Evolutionary conservation across 345 rosid genomes (phyloP).

Genomic region (Brassica incana): DNA sequence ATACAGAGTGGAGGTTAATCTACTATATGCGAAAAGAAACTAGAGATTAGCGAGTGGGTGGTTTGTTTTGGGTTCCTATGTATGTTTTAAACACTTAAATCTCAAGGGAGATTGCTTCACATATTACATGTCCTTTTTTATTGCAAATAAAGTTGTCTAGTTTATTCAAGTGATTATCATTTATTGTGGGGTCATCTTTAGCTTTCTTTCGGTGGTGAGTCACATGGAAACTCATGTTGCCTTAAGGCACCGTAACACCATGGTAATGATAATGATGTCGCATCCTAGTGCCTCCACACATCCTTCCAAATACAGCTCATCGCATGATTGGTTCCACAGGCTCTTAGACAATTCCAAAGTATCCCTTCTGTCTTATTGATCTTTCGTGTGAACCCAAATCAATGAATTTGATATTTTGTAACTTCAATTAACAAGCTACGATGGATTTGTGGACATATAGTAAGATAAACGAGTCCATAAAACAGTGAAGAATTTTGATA

Average conservation of each 20-base stretch:
- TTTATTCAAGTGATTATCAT: constrained; percentile 24
- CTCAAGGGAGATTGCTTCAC: neutral
- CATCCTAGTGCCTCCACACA: constrained; percentile 27
- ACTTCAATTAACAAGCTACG: neutral
- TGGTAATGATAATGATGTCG: constrained; percentile 21
- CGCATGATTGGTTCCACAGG: constrained; percentile 24
- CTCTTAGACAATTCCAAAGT: constrained; percentile 20
- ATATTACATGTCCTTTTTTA: neutral
- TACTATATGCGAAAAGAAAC: neutral
- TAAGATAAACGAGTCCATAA: constrained; percentile 21
- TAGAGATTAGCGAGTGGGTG: neutral
- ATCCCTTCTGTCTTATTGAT: constrained; percentile 19
- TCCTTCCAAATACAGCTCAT: constrained; percentile 36
- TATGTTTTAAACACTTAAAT: neutral
- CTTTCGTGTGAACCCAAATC: constrained; percentile 36
- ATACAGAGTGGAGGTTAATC: neutral
- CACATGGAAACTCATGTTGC: constrained; percentile 38
- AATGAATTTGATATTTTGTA: neutral
- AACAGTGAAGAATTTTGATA: constrained; percentile 22
- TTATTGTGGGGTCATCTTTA: constrained; percentile 24
- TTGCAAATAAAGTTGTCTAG: constrained; percentile 8
- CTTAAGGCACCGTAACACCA: constrained; percentile 8
- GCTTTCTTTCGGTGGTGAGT: constrained; percentile 14
- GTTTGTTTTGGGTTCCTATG: neutral
- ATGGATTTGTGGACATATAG: neutral